Conservation (phyloP, 805 yeast species). For the Blastobotrys attinorum region DNA sequence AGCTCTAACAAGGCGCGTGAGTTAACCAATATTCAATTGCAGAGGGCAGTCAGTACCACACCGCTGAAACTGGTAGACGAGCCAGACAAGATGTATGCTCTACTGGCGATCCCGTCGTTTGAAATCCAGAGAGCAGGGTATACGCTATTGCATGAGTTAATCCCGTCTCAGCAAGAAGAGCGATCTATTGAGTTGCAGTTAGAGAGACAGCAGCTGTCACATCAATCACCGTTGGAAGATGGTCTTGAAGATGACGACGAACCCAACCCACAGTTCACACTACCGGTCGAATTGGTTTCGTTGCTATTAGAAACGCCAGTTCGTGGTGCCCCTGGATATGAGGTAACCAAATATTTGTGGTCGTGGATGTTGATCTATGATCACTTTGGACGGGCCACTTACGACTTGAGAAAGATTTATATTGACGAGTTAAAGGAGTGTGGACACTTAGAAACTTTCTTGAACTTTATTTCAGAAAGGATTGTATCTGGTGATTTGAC, state of each 20-base stretch:
- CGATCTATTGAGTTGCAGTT: constrained; percentile 36
- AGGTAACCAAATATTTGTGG: constrained; percentile 21
- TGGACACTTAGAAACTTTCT: constrained; percentile 41
- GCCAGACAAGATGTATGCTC: constrained; percentile 26
- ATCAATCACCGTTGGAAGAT: neutral
- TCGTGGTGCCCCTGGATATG: constrained; percentile 7
- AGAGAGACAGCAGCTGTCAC: constrained; percentile 25
- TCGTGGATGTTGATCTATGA: constrained; percentile 58
- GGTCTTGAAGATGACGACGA: constrained; percentile 21
- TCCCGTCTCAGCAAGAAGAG: constrained; percentile 17
- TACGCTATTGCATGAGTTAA: constrained; percentile 16
- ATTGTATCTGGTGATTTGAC: constrained; percentile 6
- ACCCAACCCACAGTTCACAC: constrained; percentile 3
- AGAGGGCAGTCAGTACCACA: constrained; percentile 4
- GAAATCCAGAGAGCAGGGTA: constrained; percentile 11
- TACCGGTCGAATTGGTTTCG: constrained; percentile 39
- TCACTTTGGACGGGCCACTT: constrained; percentile 58
- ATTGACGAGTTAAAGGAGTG: constrained; percentile 47
- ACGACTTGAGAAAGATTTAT: constrained; percentile 53
- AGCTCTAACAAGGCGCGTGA: constrained; percentile 7
- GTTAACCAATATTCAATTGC: constrained; percentile 7
- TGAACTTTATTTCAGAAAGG: constrained; percentile 43
- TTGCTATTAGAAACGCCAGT: constrained; percentile 17
- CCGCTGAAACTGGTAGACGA: constrained; percentile 7
- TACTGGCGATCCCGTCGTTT: constrained; percentile 25